Evolutionary conservation across 495 filamentous ascomycete species (phyloP).

Genomic region (Beverwykella pulmonaria): DNA sequence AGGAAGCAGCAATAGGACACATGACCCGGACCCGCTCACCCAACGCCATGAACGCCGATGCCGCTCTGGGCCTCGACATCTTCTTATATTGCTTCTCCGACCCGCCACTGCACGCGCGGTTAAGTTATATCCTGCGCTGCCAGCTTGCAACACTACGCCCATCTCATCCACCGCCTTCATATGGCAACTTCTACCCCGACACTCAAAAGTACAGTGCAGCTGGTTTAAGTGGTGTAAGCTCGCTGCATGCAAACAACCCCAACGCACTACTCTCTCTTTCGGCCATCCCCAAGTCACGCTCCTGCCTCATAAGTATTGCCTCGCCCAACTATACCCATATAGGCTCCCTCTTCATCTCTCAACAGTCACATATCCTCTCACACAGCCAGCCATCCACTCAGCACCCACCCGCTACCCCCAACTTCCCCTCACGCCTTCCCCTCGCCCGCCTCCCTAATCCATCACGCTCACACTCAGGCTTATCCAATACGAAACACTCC

Average conservation of each 20-base stretch:
- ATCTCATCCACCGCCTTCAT: too few species aligned
- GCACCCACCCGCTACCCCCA: background rate
- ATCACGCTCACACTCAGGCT: background rate
- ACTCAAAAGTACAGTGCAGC: background rate
- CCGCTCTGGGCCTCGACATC: too few species aligned
- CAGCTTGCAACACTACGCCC: too few species aligned
- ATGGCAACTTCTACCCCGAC: too few species aligned
- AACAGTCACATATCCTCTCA: background rate
- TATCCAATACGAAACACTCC: background rate
- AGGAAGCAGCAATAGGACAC: background rate
- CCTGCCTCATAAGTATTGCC: background rate
- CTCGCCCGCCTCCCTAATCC: background rate
- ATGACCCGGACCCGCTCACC: too few species aligned
- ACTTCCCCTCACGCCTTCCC: conserved; percentile 5
- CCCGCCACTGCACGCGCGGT: too few species aligned
- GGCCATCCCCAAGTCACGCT: background rate
- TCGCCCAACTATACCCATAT: background rate
- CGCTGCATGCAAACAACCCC: background rate
- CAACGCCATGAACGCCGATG: too few species aligned
- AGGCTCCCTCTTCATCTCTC: background rate
- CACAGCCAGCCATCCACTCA: background rate
- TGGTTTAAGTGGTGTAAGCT: background rate
- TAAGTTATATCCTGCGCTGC: too few species aligned
- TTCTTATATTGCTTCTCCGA: too few species aligned
- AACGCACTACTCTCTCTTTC: background rate